A percentile compares a stretch with the other conserved stretches of the same genome.
phyloP scores from a whole-genome alignment of 1,139 yeast genomes.

The Kurtzmaniella quercitrusa region DNA sequence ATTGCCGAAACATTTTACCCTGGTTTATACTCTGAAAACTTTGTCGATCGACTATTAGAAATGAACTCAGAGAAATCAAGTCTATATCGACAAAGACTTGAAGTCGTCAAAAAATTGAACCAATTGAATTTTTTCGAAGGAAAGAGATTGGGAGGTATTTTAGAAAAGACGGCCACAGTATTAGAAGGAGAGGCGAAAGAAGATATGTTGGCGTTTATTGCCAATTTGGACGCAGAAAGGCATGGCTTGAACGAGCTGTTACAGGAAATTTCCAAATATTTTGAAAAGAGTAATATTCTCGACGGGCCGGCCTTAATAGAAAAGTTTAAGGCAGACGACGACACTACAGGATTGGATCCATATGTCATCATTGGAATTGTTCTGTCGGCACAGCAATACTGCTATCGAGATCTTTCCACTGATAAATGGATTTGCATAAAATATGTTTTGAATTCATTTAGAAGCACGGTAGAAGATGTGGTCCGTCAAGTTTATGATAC shows the following conservation, averaged over 20 bases:
- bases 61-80: slow-evolving; percentile 17
- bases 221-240: slow-evolving; percentile 10
- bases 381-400: slow-evolving; percentile 27
- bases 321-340: slow-evolving; percentile 9
- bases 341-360: slow-evolving; percentile 12
- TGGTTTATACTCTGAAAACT: slow-evolving; percentile 23
- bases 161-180: slow-evolving; percentile 18
- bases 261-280: slow-evolving; percentile 14
- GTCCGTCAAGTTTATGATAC: slow-evolving; percentile 2
- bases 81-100: slow-evolving; percentile 14
- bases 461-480: slow-evolving; percentile 2
- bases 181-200: slow-evolving; percentile 15
- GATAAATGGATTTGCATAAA: slow-evolving; percentile 5
- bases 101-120: slow-evolving; percentile 22
- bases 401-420: slow-evolving; percentile 1
- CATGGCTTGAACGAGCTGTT: slow-evolving; percentile 15
- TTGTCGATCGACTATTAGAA: slow-evolving; percentile 14
- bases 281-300: slow-evolving; percentile 19
- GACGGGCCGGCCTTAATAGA: slow-evolving; percentile 19
- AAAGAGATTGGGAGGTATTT: slow-evolving; percentile 23
- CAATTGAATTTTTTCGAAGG: slow-evolving; percentile 34
- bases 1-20: slow-evolving; percentile 30
- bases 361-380: slow-evolving; percentile 27
- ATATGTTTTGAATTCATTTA: not conserved
- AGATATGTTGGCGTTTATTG: slow-evolving; percentile 15